Conservation (phyloP, 1,284 basidiomycete genomes). For the Phellopilus nigrolimitatus region DNA sequence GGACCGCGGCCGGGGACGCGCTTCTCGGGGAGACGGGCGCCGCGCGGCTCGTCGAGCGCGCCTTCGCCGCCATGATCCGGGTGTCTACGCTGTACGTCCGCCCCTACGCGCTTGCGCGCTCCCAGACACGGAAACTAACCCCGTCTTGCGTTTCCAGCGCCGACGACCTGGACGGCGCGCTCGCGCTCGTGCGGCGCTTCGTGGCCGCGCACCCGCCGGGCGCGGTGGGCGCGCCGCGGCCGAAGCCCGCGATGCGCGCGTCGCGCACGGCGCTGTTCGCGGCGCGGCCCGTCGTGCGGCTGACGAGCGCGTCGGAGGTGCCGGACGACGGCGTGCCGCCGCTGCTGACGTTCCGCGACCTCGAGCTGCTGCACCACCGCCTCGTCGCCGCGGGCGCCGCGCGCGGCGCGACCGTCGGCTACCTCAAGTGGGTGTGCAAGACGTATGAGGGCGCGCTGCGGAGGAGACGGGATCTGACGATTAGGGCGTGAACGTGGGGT, state of each 20-base stretch:
- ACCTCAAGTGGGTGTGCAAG: conserved; percentile 62
- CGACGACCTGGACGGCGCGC: conserved; percentile 23
- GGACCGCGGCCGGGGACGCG: conserved; percentile 44
- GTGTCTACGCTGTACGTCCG: conserved; percentile 51
- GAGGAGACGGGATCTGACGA: conserved; percentile 43
- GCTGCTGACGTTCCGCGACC: conserved; percentile 56
- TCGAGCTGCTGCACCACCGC: conserved; percentile 63
- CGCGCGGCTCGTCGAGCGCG: conserved; percentile 57
- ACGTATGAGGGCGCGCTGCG: conserved; percentile 63
- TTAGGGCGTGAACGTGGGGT: conserved; percentile 11
- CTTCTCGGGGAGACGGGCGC: conserved; percentile 30
- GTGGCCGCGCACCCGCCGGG: conserved; percentile 23
- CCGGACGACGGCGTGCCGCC: conserved; percentile 69
- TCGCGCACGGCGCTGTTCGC: conserved; percentile 21
- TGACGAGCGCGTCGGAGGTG: conserved; percentile 17
- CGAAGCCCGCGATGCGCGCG: conserved; percentile 13
- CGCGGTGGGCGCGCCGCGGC: conserved; percentile 13
- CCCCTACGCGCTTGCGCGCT: background rate
- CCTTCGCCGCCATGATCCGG: conserved; percentile 61
- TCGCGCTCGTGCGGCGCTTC: conserved; percentile 28
- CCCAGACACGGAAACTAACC: background rate
- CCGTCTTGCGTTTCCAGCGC: conserved; percentile 17
- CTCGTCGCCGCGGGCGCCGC: conserved; percentile 41
- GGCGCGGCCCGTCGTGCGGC: conserved; percentile 22
- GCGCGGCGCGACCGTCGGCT: conserved; percentile 42